Evolutionary conservation across 2,329 filamentous ascomycete species (phyloP), one percentile per base, ranked within the genome.

Genomic region (Arthrobotrys conoides): DNA sequence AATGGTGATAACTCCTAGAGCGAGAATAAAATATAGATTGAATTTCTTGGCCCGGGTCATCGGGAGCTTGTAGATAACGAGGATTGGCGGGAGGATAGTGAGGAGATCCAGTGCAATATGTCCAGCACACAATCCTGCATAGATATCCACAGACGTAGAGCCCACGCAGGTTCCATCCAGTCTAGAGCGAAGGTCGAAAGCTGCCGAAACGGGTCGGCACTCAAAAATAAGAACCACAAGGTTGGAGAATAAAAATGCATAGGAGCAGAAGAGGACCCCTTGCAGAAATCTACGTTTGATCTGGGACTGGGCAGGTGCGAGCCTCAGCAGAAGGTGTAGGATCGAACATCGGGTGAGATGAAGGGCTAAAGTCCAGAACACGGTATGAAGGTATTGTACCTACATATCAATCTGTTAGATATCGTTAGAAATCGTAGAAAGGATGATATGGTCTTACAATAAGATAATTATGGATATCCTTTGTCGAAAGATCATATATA

Each of bases 351-450:
- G 55, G 20, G 76, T 79, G 14, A 79, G 71, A 20, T 79, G 76
- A 14, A 79, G 65, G 0, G 76, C 76, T n/a, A 79, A 6, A 3
- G 71, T 75, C 76, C 76, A 79, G 18, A 73, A 75, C 6, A 79
- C 65, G 4, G 76, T 79, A 63, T 79, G 76, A 20, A 79, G 59
- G 46, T 73, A 79, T 71, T 79, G 76, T 46, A 79, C 63, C 75
- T 78, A 4, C 18, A n/a, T 55, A 10, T 5, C 20, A 46, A 30
- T 12, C 38, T 59, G 18, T 59, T 59, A 59, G 27, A 8, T 41
- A 24, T 16, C 6, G 12, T 30, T 14, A 24, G 36, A 20, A 12
- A 20, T 20, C 33, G 3, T 33, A 55, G 3, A 1, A 46, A 8
- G 16, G 44, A 5, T 3, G 16, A 5, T 0, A 8, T n/a, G n/a